Conservation (phyloP, 768 basidiomycete species). For the Agaricus sinodeliciosus region DNA sequence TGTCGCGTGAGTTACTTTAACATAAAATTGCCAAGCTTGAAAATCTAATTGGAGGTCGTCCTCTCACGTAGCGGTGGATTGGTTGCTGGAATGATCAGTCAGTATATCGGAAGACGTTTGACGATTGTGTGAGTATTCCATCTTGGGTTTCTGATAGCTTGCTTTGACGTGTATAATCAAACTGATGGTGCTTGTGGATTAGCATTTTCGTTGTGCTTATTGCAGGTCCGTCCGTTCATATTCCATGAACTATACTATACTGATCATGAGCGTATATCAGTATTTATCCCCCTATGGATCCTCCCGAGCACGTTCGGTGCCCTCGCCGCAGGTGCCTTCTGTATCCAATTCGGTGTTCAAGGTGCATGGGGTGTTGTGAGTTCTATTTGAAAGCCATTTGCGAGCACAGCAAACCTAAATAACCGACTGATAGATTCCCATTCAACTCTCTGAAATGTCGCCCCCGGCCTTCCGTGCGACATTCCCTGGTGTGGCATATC, state of each 20-base stretch:
- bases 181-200: background rate
- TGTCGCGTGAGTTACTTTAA: constrained; percentile 22
- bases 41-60: background rate
- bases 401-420: constrained; percentile 30
- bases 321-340: constrained; percentile 82
- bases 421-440: constrained; percentile 41
- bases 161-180: background rate
- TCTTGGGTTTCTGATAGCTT: no score
- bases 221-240: constrained; percentile 28
- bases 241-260: background rate
- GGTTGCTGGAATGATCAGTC: constrained; percentile 66
- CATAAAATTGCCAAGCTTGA: background rate
- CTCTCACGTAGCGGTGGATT: constrained; percentile 46
- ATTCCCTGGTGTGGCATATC: constrained; percentile 83
- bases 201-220: constrained; percentile 52
- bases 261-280: constrained; percentile 16
- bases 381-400: constrained; percentile 25
- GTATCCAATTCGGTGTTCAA: constrained; percentile 82
- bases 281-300: constrained; percentile 78
- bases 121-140: constrained; percentile 53
- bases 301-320: constrained; percentile 60
- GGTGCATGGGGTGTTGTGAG: constrained; percentile 86
- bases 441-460: constrained; percentile 77
- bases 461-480: constrained; percentile 87
- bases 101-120: constrained; percentile 77